phyloP scores from a whole-genome alignment of 768 basidiomycete species.

The Sporobolomyces phaffii region DNA sequence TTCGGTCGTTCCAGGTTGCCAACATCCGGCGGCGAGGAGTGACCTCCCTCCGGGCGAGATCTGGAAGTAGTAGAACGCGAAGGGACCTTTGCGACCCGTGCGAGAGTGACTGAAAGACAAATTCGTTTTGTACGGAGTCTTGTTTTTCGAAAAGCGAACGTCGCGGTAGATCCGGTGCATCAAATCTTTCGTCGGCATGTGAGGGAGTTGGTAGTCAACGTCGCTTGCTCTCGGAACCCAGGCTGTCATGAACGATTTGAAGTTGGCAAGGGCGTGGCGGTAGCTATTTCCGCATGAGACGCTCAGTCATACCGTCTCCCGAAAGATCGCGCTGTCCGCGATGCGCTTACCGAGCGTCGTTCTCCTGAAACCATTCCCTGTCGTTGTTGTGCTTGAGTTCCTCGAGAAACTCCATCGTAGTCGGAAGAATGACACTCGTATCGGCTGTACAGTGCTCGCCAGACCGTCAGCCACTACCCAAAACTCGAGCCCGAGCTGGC shows the following conservation, averaged over 20 bases:
- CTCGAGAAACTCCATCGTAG: slow-evolving; percentile 29
- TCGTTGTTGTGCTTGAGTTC: slow-evolving; percentile 30
- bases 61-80: slow-evolving; percentile 53
- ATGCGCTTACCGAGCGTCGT: slow-evolving; percentile 76
- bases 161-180: slow-evolving; percentile 91
- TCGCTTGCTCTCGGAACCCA: slow-evolving; percentile 64
- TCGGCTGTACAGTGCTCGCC: slow-evolving; percentile 14
- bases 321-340: no score
- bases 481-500: no score
- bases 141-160: slow-evolving; percentile 54
- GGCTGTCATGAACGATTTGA: slow-evolving; percentile 71
- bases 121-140: slow-evolving; percentile 81
- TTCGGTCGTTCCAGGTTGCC: slow-evolving; percentile 58
- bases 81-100: slow-evolving; percentile 82
- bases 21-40: slow-evolving; percentile 59
- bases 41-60: slow-evolving; percentile 30
- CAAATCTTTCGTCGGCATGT: slow-evolving; percentile 82
- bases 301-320: no score
- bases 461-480: background rate
- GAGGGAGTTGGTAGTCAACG: slow-evolving; percentile 76
- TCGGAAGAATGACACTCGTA: slow-evolving; percentile 18
- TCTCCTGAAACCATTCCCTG: slow-evolving; percentile 67
- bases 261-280: slow-evolving; percentile 56
- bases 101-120: slow-evolving; percentile 80
- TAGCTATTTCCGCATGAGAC: no score